Evolutionary conservation across 345 rosid species (phyloP), one percentile per base, ranked within the genome.

Genomic region (Brassica juncea): DNA sequence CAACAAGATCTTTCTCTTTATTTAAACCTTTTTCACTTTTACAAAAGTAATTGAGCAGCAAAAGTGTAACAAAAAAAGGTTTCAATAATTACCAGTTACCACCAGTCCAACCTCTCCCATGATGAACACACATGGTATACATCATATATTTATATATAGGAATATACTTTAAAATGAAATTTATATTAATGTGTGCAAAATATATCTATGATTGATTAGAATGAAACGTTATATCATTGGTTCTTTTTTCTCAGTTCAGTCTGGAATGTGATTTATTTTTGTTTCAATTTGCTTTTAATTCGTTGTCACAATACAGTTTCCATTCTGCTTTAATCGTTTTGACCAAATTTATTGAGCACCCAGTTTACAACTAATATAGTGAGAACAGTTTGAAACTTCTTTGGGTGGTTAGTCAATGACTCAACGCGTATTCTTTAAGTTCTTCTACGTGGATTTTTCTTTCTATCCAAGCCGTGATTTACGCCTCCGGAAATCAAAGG

Each of bases 391-490:
- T 67, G 77, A 68, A 61, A 25, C 15, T 23, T 11, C 5, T 15
- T 49, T 52, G 15, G 52, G 21, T 73, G 8, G 74, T 28, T 68
- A 16, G 78, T 68, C 74, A 79, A 72, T 6, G 70, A 62, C 68
- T 80, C 71, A 75, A 75, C 72, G 83, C 83, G 76, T 74, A 75
- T 64, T 52, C 72, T 64, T 70, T 11, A 61, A 60, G 74, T 72
- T 79, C 14, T 65, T 78, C 57, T 52, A 52, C 42, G n/a, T 71
- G 9, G 1, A 10, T 27, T 52, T 57, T 49, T 78, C 73, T 49
- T 71, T 15, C n/a, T 57, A 16, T 34, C 0, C 34, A 61, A 78
- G 77, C 89, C 92, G 95, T 85, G 92, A 90, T 87, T 90, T 86
- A 77, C 90, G 92, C 92, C 28, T 66, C 64, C 49, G 7, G 64